Evolutionary conservation across 2,329 filamentous ascomycete genomes (phyloP), one percentile per base, ranked within the genome.

Genomic region (Colletotrichum sp.): DNA sequence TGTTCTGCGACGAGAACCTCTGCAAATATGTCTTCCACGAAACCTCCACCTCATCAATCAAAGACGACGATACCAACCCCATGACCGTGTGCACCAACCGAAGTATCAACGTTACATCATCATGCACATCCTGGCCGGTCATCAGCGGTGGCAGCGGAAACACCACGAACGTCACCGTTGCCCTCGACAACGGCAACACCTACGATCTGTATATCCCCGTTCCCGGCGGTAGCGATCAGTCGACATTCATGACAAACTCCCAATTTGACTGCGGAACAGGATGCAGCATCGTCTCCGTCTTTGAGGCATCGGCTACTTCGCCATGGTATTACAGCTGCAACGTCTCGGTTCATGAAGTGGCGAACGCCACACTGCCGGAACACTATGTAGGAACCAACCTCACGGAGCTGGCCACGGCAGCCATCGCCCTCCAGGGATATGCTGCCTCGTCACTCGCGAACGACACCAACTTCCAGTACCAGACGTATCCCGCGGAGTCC

Each of bases 321-420:
- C 80, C 86, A 0, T 88, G 85, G 85, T 87, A 83, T 72, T 88
- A 88, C 78, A 75, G 68, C 16, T 88, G 87, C 79, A 84, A 86
- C 67, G 80, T 86, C 18, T 85, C 81, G 1, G 66, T 88, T 6
- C 80, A 79, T 1, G 24, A 77, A 3, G 86, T 86, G 2, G 68
- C 57, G 26, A 85, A 80, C 63, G 87, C 84, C 3, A 79, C 82
- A 2, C 79, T 82, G 72, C 83, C 82, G 10, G 84, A 85, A 67
- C 84, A 87, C 67, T 71, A 78, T 1, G 80, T 87, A 21, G 84
- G 85, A 36, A 78, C 80, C 59, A 76, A 82, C 24, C 81, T 87
- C 70, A 82, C 83, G 3, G 76, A 77, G 18, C 79, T 85, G 28
- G 84, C 85, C 1, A 80, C 84, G 8, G 78, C 81, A 2, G 83